phyloP scores from a whole-genome alignment of 2,329 filamentous ascomycete species.

The Xylariaceae sp. region DNA sequence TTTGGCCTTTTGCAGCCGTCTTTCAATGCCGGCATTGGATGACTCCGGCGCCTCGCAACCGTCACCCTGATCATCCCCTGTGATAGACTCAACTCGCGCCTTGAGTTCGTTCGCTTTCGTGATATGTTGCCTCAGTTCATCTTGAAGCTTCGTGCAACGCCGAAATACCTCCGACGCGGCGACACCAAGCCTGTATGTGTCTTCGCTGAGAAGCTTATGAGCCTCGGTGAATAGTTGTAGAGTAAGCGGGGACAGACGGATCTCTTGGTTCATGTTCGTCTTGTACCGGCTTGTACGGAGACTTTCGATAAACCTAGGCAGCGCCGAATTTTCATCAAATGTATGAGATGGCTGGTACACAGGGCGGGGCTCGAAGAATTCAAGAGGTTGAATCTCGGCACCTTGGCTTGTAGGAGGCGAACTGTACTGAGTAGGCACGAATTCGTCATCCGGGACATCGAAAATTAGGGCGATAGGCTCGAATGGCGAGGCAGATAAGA shows the following conservation, averaged over 20 bases:
- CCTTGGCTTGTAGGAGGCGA: conserved; percentile 41
- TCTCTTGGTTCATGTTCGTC: conserved; percentile 58
- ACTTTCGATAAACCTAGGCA: conserved; percentile 51
- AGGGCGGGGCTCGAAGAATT: conserved; percentile 58
- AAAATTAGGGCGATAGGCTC: conserved; percentile 56
- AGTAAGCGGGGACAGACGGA: conserved; percentile 64
- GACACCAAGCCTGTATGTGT: conserved; percentile 62
- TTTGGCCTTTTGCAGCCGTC: conserved; percentile 43
- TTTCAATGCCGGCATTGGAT: conserved; percentile 53
- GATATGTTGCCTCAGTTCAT: conserved; percentile 63
- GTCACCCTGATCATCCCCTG: conserved; percentile 50
- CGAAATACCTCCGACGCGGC: conserved; percentile 70
- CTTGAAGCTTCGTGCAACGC: conserved; percentile 61
- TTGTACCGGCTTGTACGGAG: conserved; percentile 56
- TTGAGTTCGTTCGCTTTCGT: conserved; percentile 60
- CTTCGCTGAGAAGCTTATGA: conserved; percentile 63
- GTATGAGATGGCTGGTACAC: conserved; percentile 58
- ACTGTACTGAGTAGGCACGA: conserved; percentile 38
- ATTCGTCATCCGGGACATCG: conserved; percentile 51
- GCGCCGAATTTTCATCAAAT: conserved; percentile 51
- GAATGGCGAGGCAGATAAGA: conserved; percentile 54
- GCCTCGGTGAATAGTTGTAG: conserved; percentile 66
- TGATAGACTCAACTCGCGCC: conserved; percentile 60
- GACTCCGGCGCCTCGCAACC: conserved; percentile 46
- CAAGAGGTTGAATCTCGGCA: conserved; percentile 41